These are phyloP conservation scores for Byssothecium circinans DNA, from an alignment of 2,329 filamentous ascomycete species.

Conservation along the genomic window DNA sequence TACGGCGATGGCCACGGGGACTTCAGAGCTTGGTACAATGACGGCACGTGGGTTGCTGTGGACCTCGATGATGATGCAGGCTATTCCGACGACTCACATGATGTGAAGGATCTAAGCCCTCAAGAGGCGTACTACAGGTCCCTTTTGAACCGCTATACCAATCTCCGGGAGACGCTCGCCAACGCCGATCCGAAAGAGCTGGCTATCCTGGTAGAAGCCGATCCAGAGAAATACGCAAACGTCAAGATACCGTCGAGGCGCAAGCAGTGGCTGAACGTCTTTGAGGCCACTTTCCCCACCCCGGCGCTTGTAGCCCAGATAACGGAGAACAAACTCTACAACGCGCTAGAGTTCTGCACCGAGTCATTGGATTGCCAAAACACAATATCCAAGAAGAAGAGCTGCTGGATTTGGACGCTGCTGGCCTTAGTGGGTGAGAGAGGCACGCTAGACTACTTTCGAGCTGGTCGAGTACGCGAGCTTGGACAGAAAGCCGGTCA, in stretches of 20 bases:
- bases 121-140: constrained; percentile 68
- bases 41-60: constrained; percentile 74
- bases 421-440: constrained; percentile 73
- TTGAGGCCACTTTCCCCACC: constrained; percentile 45
- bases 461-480: constrained; percentile 76
- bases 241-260: constrained; percentile 36
- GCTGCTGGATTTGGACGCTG: constrained; percentile 83
- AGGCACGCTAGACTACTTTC: constrained; percentile 73
- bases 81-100: constrained; percentile 9
- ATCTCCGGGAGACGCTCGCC: constrained; percentile 65
- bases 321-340: constrained; percentile 66
- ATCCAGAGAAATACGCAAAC: constrained; percentile 6
- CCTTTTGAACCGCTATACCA: constrained; percentile 65
- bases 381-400: constrained; percentile 66
- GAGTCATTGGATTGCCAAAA: constrained; percentile 65
- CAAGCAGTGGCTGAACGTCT: constrained; percentile 36
- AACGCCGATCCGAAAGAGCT: constrained; percentile 56
- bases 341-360: constrained; percentile 63
- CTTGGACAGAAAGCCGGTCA: constrained; percentile 75
- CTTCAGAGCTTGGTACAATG: constrained; percentile 67
- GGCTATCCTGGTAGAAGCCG: constrained; percentile 33
- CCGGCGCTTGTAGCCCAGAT: constrained; percentile 56
- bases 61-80: constrained; percentile 34
- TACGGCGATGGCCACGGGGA: constrained; percentile 57
- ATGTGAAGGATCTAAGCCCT: constrained; percentile 40